A percentile compares a stretch with the other conserved stretches of the same genome.
phyloP scores from a whole-genome alignment of 192 early-diverging fungal genomes.

The Backusella morwellensis region DNA sequence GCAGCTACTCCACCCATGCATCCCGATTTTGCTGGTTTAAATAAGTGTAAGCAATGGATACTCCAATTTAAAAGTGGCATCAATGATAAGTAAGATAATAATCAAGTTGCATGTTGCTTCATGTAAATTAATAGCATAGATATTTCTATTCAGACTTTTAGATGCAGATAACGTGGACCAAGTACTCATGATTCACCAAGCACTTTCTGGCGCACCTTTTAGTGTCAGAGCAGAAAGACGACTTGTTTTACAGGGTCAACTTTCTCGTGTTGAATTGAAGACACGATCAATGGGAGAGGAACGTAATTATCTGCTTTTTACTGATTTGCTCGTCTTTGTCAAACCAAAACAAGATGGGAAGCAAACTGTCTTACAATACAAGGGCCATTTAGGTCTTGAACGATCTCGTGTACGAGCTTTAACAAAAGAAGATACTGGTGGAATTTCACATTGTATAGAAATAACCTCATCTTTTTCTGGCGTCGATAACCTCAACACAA shows the following conservation, averaged over 20 bases:
- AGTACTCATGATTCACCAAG: conserved; percentile 25
- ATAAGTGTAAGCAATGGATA: conserved; percentile 12
- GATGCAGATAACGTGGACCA: conserved; percentile 26
- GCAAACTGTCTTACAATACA: conserved; percentile 23
- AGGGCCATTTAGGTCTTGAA: conserved; percentile 20
- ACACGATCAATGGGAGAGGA: conserved; percentile 16
- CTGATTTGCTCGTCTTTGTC: conserved; percentile 24
- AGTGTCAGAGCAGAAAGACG: conserved; percentile 20
- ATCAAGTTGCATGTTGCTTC: not conserved
- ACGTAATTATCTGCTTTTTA: conserved; percentile 26
- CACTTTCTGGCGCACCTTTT: conserved; percentile 24
- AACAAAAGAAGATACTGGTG: conserved; percentile 6
- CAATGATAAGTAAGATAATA: not conserved
- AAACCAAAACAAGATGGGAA: conserved; percentile 21
- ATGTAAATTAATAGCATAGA: conserved; percentile 7
- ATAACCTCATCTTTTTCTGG: conserved; percentile 11
- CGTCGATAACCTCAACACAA: conserved; percentile 21
- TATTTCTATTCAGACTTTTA: conserved; percentile 7
- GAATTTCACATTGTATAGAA: conserved; percentile 21
- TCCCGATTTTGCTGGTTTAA: conserved; percentile 33
- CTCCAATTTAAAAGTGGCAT: not conserved
- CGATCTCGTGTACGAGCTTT: conserved; percentile 12
- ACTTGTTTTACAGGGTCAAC: conserved; percentile 21
- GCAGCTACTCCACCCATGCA: conserved; percentile 29
- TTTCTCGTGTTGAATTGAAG: conserved; percentile 18